phyloP scores from a whole-genome alignment of 2,329 filamentous ascomycete species.

The Hypoxylon sp. region DNA sequence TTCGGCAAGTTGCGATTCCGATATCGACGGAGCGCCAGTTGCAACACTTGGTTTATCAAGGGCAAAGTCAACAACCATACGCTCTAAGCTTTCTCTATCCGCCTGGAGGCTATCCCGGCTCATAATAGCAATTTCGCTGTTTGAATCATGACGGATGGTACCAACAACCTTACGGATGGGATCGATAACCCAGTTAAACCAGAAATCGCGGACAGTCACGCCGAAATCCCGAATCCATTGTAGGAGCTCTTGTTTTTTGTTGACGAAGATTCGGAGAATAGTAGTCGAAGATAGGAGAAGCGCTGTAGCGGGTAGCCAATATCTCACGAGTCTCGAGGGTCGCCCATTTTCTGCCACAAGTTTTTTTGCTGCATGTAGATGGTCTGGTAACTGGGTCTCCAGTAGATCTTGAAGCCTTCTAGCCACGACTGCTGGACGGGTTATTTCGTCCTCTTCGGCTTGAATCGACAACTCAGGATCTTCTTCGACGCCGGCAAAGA shows the following conservation, averaged over 20 bases:
- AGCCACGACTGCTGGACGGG: slow-evolving; percentile 73
- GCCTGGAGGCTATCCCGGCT: slow-evolving; percentile 92
- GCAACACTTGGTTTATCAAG: slow-evolving; percentile 80
- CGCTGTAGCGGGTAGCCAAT: slow-evolving; percentile 85
- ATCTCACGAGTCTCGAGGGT: slow-evolving; percentile 81
- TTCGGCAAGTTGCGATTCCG: slow-evolving; percentile 78
- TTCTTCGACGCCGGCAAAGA: slow-evolving; percentile 74
- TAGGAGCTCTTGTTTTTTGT: slow-evolving; percentile 81
- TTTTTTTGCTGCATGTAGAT: slow-evolving; percentile 69
- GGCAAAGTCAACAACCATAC: slow-evolving; percentile 98
- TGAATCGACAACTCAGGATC: slow-evolving; percentile 71
- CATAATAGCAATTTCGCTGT: slow-evolving; percentile 96
- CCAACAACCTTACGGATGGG: slow-evolving; percentile 86
- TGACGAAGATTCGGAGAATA: slow-evolving; percentile 82
- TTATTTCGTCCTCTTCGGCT: slow-evolving; percentile 62
- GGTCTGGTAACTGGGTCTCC: slow-evolving; percentile 75
- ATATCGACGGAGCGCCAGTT: slow-evolving; percentile 67
- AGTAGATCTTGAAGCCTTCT: slow-evolving; percentile 79
- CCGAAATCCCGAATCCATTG: slow-evolving; percentile 86
- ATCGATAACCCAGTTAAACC: slow-evolving; percentile 95
- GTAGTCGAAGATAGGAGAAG: slow-evolving; percentile 88
- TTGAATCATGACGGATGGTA: slow-evolving; percentile 93
- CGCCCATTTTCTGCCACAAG: slow-evolving; percentile 78
- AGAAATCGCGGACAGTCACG: slow-evolving; percentile 87
- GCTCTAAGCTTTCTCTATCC: slow-evolving; percentile 91